Conservation (phyloP, 148 eudicot species). For the Camellia granthamiana region DNA sequence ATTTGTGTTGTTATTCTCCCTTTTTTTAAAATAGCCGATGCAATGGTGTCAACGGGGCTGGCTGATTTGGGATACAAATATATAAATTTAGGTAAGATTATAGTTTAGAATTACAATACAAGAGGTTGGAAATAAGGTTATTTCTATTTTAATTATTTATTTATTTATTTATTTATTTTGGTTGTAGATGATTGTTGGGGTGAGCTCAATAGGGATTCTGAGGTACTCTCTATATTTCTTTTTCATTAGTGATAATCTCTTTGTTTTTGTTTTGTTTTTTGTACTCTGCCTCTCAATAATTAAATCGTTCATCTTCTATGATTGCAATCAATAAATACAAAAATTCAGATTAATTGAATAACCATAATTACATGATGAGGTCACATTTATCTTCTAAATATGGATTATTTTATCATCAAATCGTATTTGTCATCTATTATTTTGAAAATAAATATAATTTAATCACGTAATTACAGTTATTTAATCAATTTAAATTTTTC, state of each 20-base stretch:
- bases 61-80: slow-evolving; percentile 42
- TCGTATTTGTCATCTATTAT: no score
- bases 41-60: slow-evolving; percentile 50
- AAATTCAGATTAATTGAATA: no score
- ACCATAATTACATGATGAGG: no score
- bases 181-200: slow-evolving; percentile 58
- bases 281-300: no score
- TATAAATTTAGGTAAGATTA: slow-evolving; percentile 37
- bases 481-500: no score
- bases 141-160: neutral
- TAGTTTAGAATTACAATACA: neutral
- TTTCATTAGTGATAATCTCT: neutral
- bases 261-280: neutral
- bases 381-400: no score
- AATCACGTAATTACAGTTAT: no score
- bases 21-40: slow-evolving; percentile 35
- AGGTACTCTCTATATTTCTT: slow-evolving; percentile 8
- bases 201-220: slow-evolving; percentile 26
- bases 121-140: no score
- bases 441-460: no score
- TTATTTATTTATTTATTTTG: neutral
- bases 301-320: no score
- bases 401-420: no score
- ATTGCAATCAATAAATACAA: no score
- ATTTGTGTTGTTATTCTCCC: neutral